phyloP scores from a whole-genome alignment of 352 stramenopile genomes.

The Pythium periplocum region DNA sequence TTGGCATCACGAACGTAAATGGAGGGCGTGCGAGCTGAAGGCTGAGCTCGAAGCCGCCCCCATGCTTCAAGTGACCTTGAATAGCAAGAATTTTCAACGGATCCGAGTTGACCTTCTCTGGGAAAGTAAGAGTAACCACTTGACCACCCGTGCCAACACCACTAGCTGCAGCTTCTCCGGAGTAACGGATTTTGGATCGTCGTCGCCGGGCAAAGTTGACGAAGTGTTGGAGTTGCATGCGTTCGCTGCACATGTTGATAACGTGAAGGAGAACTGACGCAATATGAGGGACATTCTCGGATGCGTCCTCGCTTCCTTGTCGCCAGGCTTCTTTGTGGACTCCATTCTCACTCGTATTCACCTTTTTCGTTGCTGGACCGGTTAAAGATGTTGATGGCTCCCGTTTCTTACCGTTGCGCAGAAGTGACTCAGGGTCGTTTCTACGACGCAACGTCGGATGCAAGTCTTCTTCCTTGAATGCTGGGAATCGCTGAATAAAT shows the following conservation, averaged over 20 bases:
- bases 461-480: slow-evolving; percentile 74
- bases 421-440: slow-evolving; percentile 27
- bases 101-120: slow-evolving; percentile 79
- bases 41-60: slow-evolving; percentile 71
- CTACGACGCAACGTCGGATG: slow-evolving; percentile 47
- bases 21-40: slow-evolving; percentile 55
- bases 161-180: slow-evolving; percentile 59
- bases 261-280: slow-evolving; percentile 73
- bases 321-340: neutral
- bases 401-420: slow-evolving; percentile 36
- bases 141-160: slow-evolving; percentile 65
- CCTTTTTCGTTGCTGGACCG: slow-evolving; percentile 23
- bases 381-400: too few species aligned
- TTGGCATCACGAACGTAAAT: slow-evolving; percentile 68
- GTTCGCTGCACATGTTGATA: slow-evolving; percentile 80
- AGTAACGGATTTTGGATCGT: slow-evolving; percentile 81
- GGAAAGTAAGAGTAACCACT: slow-evolving; percentile 83
- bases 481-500: slow-evolving; percentile 80
- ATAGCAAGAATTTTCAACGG: slow-evolving; percentile 74
- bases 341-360: slow-evolving; percentile 7
- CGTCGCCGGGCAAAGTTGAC: slow-evolving; percentile 82
- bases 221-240: slow-evolving; percentile 84
- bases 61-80: slow-evolving; percentile 74
- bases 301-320: slow-evolving; percentile 18
- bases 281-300: slow-evolving; percentile 50